Evolutionary conservation across 148 eudicot genomes (phyloP), one percentile per base, ranked within the genome.

Genomic region (Rhododendron simsii): DNA sequence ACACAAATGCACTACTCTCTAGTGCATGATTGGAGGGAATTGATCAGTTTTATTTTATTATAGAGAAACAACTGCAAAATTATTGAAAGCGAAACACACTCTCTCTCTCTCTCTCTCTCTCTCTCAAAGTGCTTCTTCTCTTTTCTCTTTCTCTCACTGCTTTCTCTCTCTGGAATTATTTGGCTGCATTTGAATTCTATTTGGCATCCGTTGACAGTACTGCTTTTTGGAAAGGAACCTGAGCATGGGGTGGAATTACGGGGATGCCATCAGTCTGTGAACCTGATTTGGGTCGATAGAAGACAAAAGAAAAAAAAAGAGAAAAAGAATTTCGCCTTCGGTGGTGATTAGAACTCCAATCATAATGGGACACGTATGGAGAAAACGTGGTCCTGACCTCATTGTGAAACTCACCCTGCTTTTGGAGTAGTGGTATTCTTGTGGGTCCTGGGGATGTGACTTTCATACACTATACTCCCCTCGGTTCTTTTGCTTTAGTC

Each of bases 161-260:
- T 83, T 84, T 78, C 85, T 85, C 84, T 81, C 83, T 55, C 82
- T 75, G 15, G 3, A 82, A 45, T 83, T 71, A 86, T 89, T 84
- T 84, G 85, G 82, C 78, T 86, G 87, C 74, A 89, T 89, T 84
- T 86, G 88, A 89, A 86, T 86, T 89, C 61, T 48, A 33, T 81
- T 86, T 89, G 87, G 90, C 84, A 84, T 89, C 88, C 90, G 90
- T 89, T 89, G 88, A 89, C 90, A 18, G 84, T 14, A 7, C 37
- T 33, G 44, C 26, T 6, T 20, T 3, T 65, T 4, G 20, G 30
- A 30, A 37, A 80, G 55, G 4, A n/a, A 30, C 83, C 83, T 16
- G 83, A 80, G 20, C 1, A 33, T 50, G 65, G n/a, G 39, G 12
- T 26, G 5, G 18, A 53, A 80, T 51, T 80, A 51, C 83, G 65